Conservation (phyloP, 2,329 filamentous ascomycete species). For the Cytospora mali region DNA sequence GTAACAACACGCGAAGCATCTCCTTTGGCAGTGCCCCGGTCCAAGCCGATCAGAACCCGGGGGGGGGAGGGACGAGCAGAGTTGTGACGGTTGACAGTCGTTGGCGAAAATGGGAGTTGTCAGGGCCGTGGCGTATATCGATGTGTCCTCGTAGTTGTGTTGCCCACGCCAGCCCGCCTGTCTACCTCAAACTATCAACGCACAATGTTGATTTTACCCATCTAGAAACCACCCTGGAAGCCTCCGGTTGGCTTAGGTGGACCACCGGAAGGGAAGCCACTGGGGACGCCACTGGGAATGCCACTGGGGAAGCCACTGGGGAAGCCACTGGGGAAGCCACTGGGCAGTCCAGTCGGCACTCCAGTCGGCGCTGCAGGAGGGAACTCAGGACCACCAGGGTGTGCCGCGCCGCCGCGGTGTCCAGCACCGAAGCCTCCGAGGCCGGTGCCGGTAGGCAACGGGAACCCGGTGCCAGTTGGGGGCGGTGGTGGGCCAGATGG, state of each 20-base stretch:
- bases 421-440: conserved; percentile 3
- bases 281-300: neutral
- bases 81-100: neutral
- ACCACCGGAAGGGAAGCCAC: neutral
- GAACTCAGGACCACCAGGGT: too few species aligned
- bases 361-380: conserved; percentile 1
- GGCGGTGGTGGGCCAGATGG: neutral
- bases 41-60: neutral
- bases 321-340: neutral
- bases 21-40: neutral
- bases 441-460: conserved; percentile 1
- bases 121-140: neutral
- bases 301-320: neutral
- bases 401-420: too few species aligned
- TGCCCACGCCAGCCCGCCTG: neutral
- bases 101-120: neutral
- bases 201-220: neutral
- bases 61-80: neutral
- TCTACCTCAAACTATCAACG: neutral
- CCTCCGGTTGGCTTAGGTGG: neutral
- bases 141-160: neutral
- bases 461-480: conserved; percentile 4
- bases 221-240: neutral
- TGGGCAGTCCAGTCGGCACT: neutral
- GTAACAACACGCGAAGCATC: neutral